Evolutionary conservation across 495 filamentous ascomycete species (phyloP).

Genomic region (Aspergillus affinis): DNA sequence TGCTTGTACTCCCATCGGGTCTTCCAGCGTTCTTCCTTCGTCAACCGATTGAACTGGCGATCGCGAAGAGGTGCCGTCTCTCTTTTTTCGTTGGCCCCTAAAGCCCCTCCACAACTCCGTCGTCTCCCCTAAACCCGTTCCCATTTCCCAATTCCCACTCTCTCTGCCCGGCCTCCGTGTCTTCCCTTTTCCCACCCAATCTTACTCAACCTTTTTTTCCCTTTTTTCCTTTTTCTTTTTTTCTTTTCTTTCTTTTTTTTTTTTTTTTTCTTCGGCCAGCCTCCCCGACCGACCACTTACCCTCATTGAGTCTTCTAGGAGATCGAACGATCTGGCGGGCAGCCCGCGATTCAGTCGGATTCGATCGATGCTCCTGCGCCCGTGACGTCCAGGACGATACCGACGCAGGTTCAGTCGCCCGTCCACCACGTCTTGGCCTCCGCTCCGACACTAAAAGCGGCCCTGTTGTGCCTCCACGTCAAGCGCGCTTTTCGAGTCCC

Average conservation of each 20-base stretch:
- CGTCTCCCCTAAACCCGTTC: constrained; percentile 13
- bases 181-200: constrained; percentile 6
- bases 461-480: constrained; percentile 35
- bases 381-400: constrained; percentile 29
- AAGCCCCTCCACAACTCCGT: background rate
- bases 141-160: constrained; percentile 18
- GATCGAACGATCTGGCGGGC: constrained; percentile 28
- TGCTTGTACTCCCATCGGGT: background rate
- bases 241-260: constrained; percentile 12
- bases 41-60: background rate
- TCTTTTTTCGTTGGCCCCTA: background rate
- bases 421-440: constrained; percentile 42
- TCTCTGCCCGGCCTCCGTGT: constrained; percentile 9
- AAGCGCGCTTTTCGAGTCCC: constrained; percentile 36
- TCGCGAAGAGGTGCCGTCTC: background rate
- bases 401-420: constrained; percentile 25
- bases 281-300: constrained; percentile 1
- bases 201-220: background rate
- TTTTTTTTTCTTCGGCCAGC: constrained; percentile 4
- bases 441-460: constrained; percentile 46
- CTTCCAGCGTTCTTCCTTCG: background rate
- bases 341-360: constrained; percentile 24
- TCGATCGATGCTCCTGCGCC: constrained; percentile 36
- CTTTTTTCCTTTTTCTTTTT: background rate
- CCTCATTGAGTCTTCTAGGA: constrained; percentile 19